Evolutionary conservation across 1,139 yeast genomes (phyloP), one percentile per base, ranked within the genome.

Genomic region (Yamadazyma sp.): DNA sequence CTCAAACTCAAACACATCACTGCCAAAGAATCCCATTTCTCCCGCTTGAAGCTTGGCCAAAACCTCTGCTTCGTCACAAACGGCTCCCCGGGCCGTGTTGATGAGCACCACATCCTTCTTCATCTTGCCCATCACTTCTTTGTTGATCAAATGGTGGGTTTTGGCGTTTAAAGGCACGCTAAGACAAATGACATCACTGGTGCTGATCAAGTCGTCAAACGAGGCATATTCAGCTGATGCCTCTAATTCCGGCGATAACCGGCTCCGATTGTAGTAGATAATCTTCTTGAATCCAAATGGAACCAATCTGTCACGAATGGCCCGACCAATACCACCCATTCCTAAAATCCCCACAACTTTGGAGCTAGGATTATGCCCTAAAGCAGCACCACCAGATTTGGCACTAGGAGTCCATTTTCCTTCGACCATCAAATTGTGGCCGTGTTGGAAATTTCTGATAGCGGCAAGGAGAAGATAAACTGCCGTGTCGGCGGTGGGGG

Each of bases 1-100:
- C 64, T 90, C 97, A 48, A 73, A 64, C 56, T 87, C 96, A 61
- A 79, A 85, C 24, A 89, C 97, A 57, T 89, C 97, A 29, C 89
- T 61, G 12, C 92, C 95, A 46, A 82, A 86, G 10, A 83, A 64
- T 30, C 83, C 80, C 30, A 89, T 76, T 51, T 86, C 81, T 15
- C 95, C 94, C 1, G 70, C 59, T 50, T 82, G 77, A 51, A 89
- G 69, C 10, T 80, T 79, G 15, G 70, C 70, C 8, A 81, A 73
- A 42, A 89, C 61, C 6, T 82, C 83, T 9, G 59, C 52, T 52
- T 86, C 92, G 52, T 85, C 83, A 46, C 86, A 78, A 22, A 86
- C 79, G 11, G 85, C 83, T 23, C 90, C 90, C 53, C 90, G 71
- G 6, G 89, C 86, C 18, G 87, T 82, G 56, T 83, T 83, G 38